These are phyloP conservation scores for Trametes pubescens DNA, from an alignment of 1,284 basidiomycete genomes.

Conservation along the genomic window DNA sequence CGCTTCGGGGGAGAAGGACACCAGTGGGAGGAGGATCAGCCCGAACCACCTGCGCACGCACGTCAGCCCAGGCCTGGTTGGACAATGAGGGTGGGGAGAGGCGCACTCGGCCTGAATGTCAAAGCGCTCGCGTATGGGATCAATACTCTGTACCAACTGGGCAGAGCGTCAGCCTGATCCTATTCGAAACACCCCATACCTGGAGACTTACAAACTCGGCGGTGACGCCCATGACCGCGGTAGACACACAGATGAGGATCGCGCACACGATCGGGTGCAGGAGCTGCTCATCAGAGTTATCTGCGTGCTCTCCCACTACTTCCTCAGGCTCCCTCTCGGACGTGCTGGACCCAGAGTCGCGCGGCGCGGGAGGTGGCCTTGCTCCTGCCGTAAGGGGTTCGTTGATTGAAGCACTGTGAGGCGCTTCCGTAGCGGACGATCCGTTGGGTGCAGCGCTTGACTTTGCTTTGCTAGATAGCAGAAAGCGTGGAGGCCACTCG, in stretches of 20 bases:
- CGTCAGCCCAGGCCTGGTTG: background rate
- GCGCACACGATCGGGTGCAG: slow-evolving; percentile 67
- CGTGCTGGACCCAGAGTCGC: background rate
- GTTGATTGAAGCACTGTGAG: background rate
- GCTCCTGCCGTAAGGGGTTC: background rate
- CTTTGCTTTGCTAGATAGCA: background rate
- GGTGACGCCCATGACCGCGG: slow-evolving; percentile 68
- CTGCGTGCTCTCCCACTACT: slow-evolving; percentile 36
- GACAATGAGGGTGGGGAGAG: background rate
- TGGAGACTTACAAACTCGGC: slow-evolving; percentile 66
- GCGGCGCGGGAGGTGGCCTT: background rate
- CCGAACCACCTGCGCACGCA: slow-evolving; percentile 65
- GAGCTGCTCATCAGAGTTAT: slow-evolving; percentile 50
- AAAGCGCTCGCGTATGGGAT: slow-evolving; percentile 53
- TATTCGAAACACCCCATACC: no score
- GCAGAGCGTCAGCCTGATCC: background rate
- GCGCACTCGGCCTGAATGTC: slow-evolving; percentile 60
- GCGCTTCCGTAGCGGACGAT: background rate
- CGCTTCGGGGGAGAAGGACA: slow-evolving; percentile 76
- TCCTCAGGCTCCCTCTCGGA: slow-evolving; percentile 17
- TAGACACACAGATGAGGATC: slow-evolving; percentile 55
- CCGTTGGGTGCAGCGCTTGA: no score
- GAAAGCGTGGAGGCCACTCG: slow-evolving; percentile 42
- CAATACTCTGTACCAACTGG: slow-evolving; percentile 71
- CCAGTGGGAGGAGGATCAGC: slow-evolving; percentile 69